Evolutionary conservation across 2,329 filamentous ascomycete species (phyloP).

Genomic region (Colletotrichum euphorbiae): DNA sequence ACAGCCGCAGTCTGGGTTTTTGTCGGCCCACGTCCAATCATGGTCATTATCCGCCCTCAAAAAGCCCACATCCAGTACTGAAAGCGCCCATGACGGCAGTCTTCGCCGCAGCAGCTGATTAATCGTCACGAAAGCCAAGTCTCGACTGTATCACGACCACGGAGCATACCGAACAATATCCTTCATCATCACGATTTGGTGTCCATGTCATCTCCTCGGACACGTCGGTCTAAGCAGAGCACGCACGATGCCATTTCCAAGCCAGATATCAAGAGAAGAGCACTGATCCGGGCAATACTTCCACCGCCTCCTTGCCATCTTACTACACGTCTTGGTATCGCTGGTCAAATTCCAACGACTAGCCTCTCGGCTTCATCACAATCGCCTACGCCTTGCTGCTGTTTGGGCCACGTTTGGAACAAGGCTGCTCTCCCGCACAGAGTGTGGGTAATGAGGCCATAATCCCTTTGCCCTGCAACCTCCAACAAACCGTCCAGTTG

Average conservation of each 20-base stretch:
- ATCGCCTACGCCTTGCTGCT: conserved; percentile 20
- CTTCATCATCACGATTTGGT: neutral
- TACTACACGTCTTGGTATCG: neutral
- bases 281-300: neutral
- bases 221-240: too few species aligned
- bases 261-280: too few species aligned
- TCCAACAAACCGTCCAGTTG: conserved; percentile 33
- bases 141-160: neutral
- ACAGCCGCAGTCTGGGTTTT: neutral
- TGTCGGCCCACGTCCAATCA: conserved; percentile 2
- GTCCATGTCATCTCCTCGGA: too few species aligned
- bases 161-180: conserved; percentile 1
- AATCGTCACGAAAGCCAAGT: conserved; percentile 21
- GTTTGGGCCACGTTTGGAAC: conserved; percentile 39
- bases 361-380: conserved; percentile 3
- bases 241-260: neutral
- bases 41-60: neutral
- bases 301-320: neutral
- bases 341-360: neutral
- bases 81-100: neutral
- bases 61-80: neutral
- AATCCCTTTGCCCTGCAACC: conserved; percentile 28
- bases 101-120: conserved; percentile 9
- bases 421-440: conserved; percentile 27
- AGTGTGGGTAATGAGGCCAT: conserved; percentile 39